Base-by-base conservation (phyloP, 2,329 filamentous ascomycete species). In the Aspergillus proliferans region DNA sequence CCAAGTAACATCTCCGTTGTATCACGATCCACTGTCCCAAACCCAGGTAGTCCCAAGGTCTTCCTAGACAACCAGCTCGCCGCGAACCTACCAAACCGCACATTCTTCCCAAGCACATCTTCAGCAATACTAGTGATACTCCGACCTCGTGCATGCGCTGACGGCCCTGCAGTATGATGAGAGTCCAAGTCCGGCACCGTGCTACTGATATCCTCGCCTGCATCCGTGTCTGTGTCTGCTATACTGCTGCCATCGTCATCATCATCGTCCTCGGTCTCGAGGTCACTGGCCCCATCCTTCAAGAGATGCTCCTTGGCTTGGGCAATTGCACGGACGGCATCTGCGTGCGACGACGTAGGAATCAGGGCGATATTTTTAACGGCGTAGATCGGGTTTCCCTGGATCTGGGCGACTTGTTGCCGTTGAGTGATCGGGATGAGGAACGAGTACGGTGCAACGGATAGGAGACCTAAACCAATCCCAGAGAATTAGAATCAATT, bases 351-450 rank as follows among this genome's bases (percentile, higher is more conserved):
- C 2, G 84, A 81, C 47, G 93, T 83, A 1, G 93, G 93, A 5
- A 95, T 95, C n/a, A 97, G 75, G 6, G 89, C 86, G 28, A 97
- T 87, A 58, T 94, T 88, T 40, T 87, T 93, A 51, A 96, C 82
- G 36, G 89, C 84, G 68, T 94, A 98, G 48, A 97, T 76, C 0
- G 91, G 85, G 48, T 81, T 84, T 5, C 88, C 89, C 55, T 85
- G 83, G 45, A 97, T 83, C 55, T 91, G 85, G 3, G 93, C 93
- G 45, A 97, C 90, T 67, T 95, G 88, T 61, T 94, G 82, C 43
- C 92, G 87, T 50, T 84, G 82, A 19, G 86, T 90, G 60, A 98
- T 94, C 9, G 88, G 86, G 50, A 98, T 81, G 6, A 98, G 80
- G 69, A 92, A 97, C 55, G 84, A 87, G 24, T 85, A 80, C 34